A percentile compares a stretch with the other conserved stretches of the same genome.
These are phyloP conservation scores for Stagonosporopsis chrysanthemi DNA, from an alignment of 2,329 filamentous ascomycete genomes.

Conservation along the genomic window DNA sequence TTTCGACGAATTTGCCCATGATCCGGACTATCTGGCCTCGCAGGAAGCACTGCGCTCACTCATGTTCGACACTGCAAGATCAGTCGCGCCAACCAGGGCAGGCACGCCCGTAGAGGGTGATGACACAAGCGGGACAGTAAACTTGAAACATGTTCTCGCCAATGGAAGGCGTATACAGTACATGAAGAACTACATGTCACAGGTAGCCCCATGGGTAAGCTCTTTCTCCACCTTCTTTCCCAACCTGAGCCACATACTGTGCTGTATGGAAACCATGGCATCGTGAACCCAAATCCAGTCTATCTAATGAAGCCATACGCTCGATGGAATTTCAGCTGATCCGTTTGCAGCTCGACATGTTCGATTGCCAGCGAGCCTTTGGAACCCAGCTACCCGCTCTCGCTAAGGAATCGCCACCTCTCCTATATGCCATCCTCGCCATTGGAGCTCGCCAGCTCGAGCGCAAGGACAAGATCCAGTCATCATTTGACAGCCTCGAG, in stretches of 20 bases:
- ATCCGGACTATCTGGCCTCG: conserved; percentile 40
- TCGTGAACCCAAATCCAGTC: not conserved
- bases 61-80: conserved; percentile 41
- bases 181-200: conserved; percentile 41
- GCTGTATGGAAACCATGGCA: too few relatives aligned
- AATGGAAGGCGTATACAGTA: conserved; percentile 36
- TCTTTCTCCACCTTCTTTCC: not conserved
- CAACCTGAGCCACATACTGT: not conserved
- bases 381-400: conserved; percentile 58
- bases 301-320: not conserved
- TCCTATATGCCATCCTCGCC: conserved; percentile 60
- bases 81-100: conserved; percentile 34
- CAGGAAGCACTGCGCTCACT: conserved; percentile 38
- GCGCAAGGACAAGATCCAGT: conserved; percentile 51
- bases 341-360: conserved; percentile 58
- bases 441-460: conserved; percentile 62
- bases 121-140: conserved; percentile 11
- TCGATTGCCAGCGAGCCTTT: conserved; percentile 60
- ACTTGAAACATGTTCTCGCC: conserved; percentile 32
- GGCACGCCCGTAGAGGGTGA: conserved; percentile 30
- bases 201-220: conserved; percentile 40
- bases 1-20: conserved; percentile 37
- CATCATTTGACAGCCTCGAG: conserved; percentile 55
- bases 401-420: conserved; percentile 54
- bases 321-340: not conserved